Percentiles rank a stretch among this genome's conserved stretches.
phyloP scores from a whole-genome alignment of 1,139 yeast species.

The Suhomyces guaymorum region DNA sequence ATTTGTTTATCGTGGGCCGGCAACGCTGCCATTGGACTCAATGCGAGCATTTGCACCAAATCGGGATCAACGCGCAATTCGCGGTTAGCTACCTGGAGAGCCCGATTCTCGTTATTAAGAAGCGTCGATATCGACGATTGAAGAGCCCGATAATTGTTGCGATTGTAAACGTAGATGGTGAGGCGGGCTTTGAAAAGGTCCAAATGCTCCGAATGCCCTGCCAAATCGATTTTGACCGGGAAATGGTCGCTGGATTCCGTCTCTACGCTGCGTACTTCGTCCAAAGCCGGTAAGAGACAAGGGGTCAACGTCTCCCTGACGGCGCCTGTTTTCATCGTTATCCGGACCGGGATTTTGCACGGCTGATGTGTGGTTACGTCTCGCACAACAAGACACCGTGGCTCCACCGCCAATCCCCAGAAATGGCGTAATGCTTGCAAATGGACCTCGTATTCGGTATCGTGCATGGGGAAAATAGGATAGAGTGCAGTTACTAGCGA shows the following conservation, averaged over 20 bases:
- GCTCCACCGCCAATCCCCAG: constrained; percentile 86
- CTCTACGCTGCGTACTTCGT: constrained; percentile 43
- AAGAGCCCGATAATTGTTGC: constrained; percentile 43
- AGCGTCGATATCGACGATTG: constrained; percentile 40
- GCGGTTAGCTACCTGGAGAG: constrained; percentile 32
- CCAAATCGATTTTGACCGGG: constrained; percentile 44
- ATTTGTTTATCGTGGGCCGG: constrained; percentile 37
- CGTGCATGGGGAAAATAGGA: constrained; percentile 64
- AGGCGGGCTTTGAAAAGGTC: constrained; percentile 47
- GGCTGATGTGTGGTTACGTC: constrained; percentile 65
- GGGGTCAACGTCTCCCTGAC: constrained; percentile 50
- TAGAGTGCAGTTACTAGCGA: constrained; percentile 71
- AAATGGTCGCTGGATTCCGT: constrained; percentile 48
- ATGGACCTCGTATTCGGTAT: constrained; percentile 55
- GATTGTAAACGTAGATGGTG: constrained; percentile 53
- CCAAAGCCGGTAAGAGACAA: constrained; percentile 65
- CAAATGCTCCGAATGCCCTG: constrained; percentile 36
- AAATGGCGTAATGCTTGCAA: constrained; percentile 87
- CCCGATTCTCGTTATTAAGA: constrained; percentile 34
- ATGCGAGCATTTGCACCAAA: constrained; percentile 23
- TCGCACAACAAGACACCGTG: constrained; percentile 73
- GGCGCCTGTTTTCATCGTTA: constrained; percentile 38
- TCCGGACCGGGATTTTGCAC: constrained; percentile 49
- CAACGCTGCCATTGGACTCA: constrained; percentile 29
- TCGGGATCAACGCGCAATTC: constrained; percentile 30